Conservation (phyloP, 2,329 filamentous ascomycete species). For the Nannizziopsis barbatae region DNA sequence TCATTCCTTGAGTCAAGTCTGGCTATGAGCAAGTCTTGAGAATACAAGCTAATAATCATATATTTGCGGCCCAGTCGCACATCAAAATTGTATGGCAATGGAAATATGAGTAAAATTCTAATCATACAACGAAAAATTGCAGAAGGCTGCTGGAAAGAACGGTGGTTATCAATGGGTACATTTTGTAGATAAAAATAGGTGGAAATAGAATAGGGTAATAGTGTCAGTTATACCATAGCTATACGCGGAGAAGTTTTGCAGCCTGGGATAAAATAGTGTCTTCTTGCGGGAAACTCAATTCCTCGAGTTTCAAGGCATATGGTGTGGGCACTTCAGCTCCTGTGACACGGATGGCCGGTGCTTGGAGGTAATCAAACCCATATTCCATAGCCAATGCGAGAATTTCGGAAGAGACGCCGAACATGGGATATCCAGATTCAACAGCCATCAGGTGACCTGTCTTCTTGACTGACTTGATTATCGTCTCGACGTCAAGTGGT, state of each 20-base stretch:
- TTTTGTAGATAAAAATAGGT: constrained; percentile 4
- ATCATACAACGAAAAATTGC: constrained; percentile 10
- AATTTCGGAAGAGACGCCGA: constrained; percentile 85
- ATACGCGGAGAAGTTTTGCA: constrained; percentile 77
- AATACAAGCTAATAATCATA: too few species aligned
- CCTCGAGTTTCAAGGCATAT: constrained; percentile 84
- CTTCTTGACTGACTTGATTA: constrained; percentile 98
- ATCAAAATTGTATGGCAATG: not conserved
- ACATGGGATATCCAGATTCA: constrained; percentile 92
- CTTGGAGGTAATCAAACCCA: constrained; percentile 92
- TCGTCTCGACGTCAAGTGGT: constrained; percentile 88
- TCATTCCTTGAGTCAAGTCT: too few species aligned
- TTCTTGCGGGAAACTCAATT: constrained; percentile 90
- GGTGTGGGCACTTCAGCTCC: constrained; percentile 96
- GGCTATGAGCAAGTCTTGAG: too few species aligned
- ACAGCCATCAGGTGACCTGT: constrained; percentile 82
- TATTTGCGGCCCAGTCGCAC: not conserved
- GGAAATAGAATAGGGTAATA: not conserved
- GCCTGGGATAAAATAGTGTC: constrained; percentile 75
- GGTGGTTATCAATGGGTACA: not conserved
- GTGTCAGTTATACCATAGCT: constrained; percentile 24
- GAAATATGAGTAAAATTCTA: constrained; percentile 9
- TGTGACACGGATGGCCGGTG: constrained; percentile 84
- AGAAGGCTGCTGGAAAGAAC: too few species aligned
- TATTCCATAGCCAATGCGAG: constrained; percentile 95